Evolutionary conservation across 129 eudicot species (phyloP).

Genomic region (Helianthus annuus): HanXRQr2.0-SUNRISE NC_035446.2:137855095-137855594

Average conservation of each 20-base stretch:
- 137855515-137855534: conserved; percentile 42
- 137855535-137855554: conserved; percentile 43
- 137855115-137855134: conserved; percentile 62
- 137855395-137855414: background rate
- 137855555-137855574: conserved; percentile 41
- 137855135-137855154: conserved; percentile 56
- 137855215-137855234: conserved; percentile 38
- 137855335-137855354: conserved; percentile 40
- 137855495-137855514: conserved; percentile 43
- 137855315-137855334: conserved; percentile 49
- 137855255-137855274: conserved; percentile 41
- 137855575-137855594: conserved; percentile 49
- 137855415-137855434: conserved; percentile 19
- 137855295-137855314: conserved; percentile 43
- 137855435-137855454: conserved; percentile 25
- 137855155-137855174: conserved; percentile 56
- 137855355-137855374: conserved; percentile 3
- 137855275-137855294: conserved; percentile 45
- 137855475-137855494: conserved; percentile 18
- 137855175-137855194: conserved; percentile 42
- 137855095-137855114: background rate
- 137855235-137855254: conserved; percentile 51
- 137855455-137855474: conserved; percentile 32
- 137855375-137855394: background rate
- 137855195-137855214: conserved; percentile 41